phyloP scores from a whole-genome alignment of 768 basidiomycete genomes.

The Brasilioporus rufonigricans region DNA sequence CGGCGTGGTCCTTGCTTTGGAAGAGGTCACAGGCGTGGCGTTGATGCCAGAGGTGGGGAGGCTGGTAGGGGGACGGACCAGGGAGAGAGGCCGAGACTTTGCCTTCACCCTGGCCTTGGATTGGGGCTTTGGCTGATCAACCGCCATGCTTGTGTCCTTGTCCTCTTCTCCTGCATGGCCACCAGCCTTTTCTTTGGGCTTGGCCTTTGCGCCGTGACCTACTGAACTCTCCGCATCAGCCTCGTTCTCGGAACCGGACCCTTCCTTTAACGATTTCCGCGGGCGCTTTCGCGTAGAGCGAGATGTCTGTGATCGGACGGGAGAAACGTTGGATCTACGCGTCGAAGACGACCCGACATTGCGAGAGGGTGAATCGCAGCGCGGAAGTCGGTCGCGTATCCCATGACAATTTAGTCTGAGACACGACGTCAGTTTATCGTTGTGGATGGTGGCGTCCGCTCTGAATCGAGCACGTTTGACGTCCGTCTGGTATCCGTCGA shows the following conservation, averaged over 20 bases:
- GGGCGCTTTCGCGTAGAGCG: slow-evolving; percentile 24
- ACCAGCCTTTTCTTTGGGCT: slow-evolving; percentile 2
- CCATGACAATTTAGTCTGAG: slow-evolving; percentile 53
- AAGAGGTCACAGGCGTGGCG: neutral
- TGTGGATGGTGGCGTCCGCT: slow-evolving; percentile 60
- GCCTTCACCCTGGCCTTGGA: slow-evolving; percentile 12
- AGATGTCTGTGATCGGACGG: slow-evolving; percentile 19
- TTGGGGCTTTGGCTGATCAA: slow-evolving; percentile 5
- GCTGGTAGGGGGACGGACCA: slow-evolving; percentile 3
- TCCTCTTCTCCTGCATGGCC: neutral
- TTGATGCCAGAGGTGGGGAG: neutral
- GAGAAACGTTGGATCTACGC: slow-evolving; percentile 26
- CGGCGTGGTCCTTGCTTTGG: slow-evolving; percentile 1
- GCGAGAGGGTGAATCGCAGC: slow-evolving; percentile 3
- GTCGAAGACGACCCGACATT: slow-evolving; percentile 8
- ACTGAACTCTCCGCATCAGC: slow-evolving; percentile 8
- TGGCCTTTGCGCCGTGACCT: slow-evolving; percentile 8
- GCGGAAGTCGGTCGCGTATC: slow-evolving; percentile 25
- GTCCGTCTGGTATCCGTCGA: slow-evolving; percentile 50
- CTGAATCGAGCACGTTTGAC: slow-evolving; percentile 75
- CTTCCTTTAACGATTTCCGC: slow-evolving; percentile 21
- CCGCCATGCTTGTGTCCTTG: slow-evolving; percentile 5
- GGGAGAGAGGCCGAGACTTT: slow-evolving; percentile 16
- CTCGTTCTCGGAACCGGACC: slow-evolving; percentile 19
- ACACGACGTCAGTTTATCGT: slow-evolving; percentile 72